Percentiles rank a stretch among this genome's conserved stretches.
phyloP scores from a whole-genome alignment of 805 yeast species.

The Metschnikowia santaceciliae region DNA sequence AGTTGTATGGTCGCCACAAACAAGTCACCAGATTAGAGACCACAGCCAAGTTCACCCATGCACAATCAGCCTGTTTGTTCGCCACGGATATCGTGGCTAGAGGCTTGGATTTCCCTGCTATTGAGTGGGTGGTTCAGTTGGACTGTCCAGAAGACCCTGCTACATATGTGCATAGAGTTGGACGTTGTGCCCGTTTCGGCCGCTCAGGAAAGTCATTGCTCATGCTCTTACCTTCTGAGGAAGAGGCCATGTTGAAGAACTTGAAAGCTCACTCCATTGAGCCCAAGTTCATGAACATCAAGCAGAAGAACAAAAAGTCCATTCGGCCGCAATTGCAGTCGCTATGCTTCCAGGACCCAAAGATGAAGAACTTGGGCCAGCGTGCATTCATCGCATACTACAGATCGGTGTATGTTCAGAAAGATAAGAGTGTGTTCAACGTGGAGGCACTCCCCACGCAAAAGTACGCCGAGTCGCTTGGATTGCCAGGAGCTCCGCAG shows the following conservation, averaged over 20 bases:
- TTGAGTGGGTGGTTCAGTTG: constrained; percentile 91
- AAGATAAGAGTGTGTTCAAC: constrained; percentile 81
- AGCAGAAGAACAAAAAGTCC: constrained; percentile 65
- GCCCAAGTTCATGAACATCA: constrained; percentile 68
- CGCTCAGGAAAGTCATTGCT: constrained; percentile 77
- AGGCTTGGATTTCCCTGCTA: constrained; percentile 88
- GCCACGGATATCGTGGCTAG: constrained; percentile 92
- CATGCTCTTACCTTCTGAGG: constrained; percentile 82
- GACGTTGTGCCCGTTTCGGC: constrained; percentile 86
- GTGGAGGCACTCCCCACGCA: constrained; percentile 75
- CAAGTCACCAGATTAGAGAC: constrained; percentile 87
- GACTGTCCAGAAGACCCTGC: constrained; percentile 90
- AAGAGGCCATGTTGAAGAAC: constrained; percentile 65
- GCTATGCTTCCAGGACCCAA: constrained; percentile 86
- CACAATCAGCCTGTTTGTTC: constrained; percentile 76
- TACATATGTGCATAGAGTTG: constrained; percentile 88
- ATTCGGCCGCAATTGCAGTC: constrained; percentile 85
- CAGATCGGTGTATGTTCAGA: constrained; percentile 78
- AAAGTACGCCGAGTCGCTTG: constrained; percentile 80
- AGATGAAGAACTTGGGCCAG: constrained; percentile 88
- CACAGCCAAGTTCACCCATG: constrained; percentile 68
- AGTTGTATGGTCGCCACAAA: constrained; percentile 84
- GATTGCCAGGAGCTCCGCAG: constrained; percentile 95
- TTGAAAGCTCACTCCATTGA: constrained; percentile 62
- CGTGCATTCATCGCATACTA: constrained; percentile 92